phyloP scores from a whole-genome alignment of 2,329 filamentous ascomycete genomes.

The Neopestalotiopsis clavispora region DNA sequence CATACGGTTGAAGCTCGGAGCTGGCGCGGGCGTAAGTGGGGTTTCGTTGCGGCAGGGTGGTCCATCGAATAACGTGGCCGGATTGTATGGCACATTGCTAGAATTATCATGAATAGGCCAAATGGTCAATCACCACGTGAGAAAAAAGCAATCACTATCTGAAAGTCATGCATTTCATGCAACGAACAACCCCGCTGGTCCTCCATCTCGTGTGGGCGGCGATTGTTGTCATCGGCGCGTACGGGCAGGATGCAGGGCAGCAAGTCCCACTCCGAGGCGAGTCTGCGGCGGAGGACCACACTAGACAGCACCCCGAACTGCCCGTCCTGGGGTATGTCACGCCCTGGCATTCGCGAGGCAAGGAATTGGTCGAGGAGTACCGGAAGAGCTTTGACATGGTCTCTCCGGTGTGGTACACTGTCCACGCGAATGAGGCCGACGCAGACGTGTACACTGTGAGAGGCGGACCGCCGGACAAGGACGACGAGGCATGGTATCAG shows the following conservation, averaged over 20 bases:
- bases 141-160: too few species aligned
- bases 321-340: constrained; percentile 26
- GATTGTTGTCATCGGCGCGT: not conserved
- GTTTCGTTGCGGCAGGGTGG: too few species aligned
- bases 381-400: constrained; percentile 27
- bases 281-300: not conserved
- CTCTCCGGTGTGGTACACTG: constrained; percentile 28
- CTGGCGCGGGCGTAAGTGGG: too few species aligned
- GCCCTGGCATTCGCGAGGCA: constrained; percentile 28
- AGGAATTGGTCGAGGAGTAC: constrained; percentile 26
- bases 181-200: too few species aligned
- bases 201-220: not conserved
- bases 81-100: too few species aligned
- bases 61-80: too few species aligned
- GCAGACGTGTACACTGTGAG: constrained; percentile 23
- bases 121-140: too few species aligned
- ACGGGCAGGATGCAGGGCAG: not conserved
- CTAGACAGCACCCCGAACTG: constrained; percentile 2
- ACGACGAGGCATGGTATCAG: constrained; percentile 19
- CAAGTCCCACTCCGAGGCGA: not conserved
- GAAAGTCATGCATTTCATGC: too few species aligned
- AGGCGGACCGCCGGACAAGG: constrained; percentile 22
- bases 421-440: constrained; percentile 21
- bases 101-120: too few species aligned
- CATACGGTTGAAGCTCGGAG: too few species aligned